Evolutionary conservation across 2,329 filamentous ascomycete genomes (phyloP).

Genomic region (Fusarium sp.): DNA sequence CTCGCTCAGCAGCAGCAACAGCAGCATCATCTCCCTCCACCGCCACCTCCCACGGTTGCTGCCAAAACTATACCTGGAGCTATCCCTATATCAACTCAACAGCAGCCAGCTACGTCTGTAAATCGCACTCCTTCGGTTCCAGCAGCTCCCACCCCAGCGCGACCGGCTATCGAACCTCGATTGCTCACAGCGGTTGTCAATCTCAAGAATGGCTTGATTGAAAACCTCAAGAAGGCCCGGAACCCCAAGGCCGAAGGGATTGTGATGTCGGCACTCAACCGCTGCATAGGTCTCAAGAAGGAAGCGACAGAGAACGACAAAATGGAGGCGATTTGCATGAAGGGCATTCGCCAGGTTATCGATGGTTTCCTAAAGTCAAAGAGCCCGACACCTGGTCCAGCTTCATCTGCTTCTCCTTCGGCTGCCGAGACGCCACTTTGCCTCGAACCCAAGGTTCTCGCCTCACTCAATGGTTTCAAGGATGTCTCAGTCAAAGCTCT

Average conservation of each 20-base stretch:
- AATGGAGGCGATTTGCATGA: constrained; percentile 63
- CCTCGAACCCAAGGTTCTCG: constrained; percentile 58
- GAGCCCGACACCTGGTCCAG: constrained; percentile 52
- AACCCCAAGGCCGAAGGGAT: constrained; percentile 61
- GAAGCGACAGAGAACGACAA: constrained; percentile 60
- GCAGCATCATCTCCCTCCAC: constrained; percentile 18
- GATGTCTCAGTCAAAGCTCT: constrained; percentile 60
- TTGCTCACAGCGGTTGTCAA: constrained; percentile 59
- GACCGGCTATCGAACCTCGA: constrained; percentile 60
- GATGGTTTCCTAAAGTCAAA: constrained; percentile 59
- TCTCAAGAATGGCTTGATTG: constrained; percentile 62
- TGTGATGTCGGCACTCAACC: constrained; percentile 67
- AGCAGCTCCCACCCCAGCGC: constrained; percentile 44
- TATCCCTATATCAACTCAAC: constrained; percentile 29
- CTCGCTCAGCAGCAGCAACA: constrained; percentile 36
- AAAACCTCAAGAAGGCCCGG: constrained; percentile 60
- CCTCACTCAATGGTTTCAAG: constrained; percentile 61
- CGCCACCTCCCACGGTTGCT: constrained; percentile 30
- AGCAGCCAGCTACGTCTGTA: constrained; percentile 36
- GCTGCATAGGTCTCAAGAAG: constrained; percentile 62
- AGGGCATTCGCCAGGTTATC: constrained; percentile 58
- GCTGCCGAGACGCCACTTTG: constrained; percentile 48
- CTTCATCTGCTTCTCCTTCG: constrained; percentile 43
- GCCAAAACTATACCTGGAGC: constrained; percentile 42
- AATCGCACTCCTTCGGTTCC: constrained; percentile 48